Conservation (phyloP, 352 stramenopile species). For the Pythium sukuiense region DNA sequence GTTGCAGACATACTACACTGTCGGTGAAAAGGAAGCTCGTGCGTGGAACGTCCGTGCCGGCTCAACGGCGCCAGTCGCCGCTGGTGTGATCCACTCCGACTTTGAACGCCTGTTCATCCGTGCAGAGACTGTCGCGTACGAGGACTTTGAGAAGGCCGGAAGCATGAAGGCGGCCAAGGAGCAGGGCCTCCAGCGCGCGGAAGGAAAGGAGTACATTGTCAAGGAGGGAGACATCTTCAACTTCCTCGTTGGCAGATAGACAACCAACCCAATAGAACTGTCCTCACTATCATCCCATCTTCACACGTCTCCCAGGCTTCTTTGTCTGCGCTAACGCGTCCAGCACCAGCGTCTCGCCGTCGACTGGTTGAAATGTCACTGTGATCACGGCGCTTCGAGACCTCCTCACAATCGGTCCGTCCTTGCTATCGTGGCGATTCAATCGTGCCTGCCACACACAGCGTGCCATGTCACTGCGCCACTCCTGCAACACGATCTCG, state of each 20-base stretch:
- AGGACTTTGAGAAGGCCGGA: constrained; percentile 93
- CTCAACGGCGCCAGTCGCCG: constrained; percentile 68
- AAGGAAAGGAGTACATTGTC: constrained; percentile 99
- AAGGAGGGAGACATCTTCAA: constrained; percentile 98
- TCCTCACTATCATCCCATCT: neutral
- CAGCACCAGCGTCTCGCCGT: constrained; percentile 17
- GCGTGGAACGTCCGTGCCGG: constrained; percentile 83
- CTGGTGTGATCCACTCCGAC: constrained; percentile 86
- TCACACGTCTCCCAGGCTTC: constrained; percentile 4
- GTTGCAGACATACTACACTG: constrained; percentile 97
- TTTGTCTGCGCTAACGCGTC: constrained; percentile 17
- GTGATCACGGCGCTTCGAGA: constrained; percentile 57
- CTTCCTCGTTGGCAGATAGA: constrained; percentile 89
- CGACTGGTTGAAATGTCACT: constrained; percentile 31
- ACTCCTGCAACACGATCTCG: constrained; percentile 55
- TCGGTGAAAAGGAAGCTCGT: constrained; percentile 80
- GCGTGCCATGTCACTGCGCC: constrained; percentile 61
- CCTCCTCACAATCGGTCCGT: constrained; percentile 52
- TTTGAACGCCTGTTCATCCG: constrained; percentile 88
- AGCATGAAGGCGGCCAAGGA: constrained; percentile 95
- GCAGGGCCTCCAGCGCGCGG: constrained; percentile 89
- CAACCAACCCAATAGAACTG: neutral
- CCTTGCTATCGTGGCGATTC: constrained; percentile 57
- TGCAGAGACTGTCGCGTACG: constrained; percentile 95
- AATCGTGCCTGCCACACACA: constrained; percentile 49